These are phyloP conservation scores for Heliocybe sulcata DNA, from an alignment of 1,284 basidiomycete genomes.

Conservation along the genomic window DNA sequence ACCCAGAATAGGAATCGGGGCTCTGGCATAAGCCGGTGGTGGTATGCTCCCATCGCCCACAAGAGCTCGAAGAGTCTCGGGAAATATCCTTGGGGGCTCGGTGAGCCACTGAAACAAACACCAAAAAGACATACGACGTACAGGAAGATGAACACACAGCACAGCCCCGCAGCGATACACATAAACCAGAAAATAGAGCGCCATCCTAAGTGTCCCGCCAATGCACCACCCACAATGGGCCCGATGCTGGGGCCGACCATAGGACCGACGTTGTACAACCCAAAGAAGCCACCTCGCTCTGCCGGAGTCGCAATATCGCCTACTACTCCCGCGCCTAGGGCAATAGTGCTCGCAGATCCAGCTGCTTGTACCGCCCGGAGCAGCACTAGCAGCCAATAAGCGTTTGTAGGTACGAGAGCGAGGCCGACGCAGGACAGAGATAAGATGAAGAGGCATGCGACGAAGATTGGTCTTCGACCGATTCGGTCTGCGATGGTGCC, in stretches of 20 bases:
- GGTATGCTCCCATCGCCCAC: slow-evolving; percentile 54
- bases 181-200: slow-evolving; percentile 80
- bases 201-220: slow-evolving; percentile 59
- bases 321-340: slow-evolving; percentile 31
- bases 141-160: slow-evolving; percentile 48
- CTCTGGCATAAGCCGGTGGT: slow-evolving; percentile 38
- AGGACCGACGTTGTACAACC: slow-evolving; percentile 27
- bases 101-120: too few relatives aligned
- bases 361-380: slow-evolving; percentile 39
- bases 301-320: slow-evolving; percentile 30
- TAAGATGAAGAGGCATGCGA: slow-evolving; percentile 33
- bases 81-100: slow-evolving; percentile 28
- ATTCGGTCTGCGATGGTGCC: slow-evolving; percentile 36
- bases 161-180: slow-evolving; percentile 48
- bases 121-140: slow-evolving; percentile 23
- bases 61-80: slow-evolving; percentile 42
- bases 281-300: slow-evolving; percentile 32
- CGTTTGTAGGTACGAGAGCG: slow-evolving; percentile 35
- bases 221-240: slow-evolving; percentile 21
- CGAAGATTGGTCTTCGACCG: slow-evolving; percentile 38
- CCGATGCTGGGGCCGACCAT: slow-evolving; percentile 20
- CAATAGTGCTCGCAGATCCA: slow-evolving; percentile 37
- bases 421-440: slow-evolving; percentile 36
- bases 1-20: slow-evolving; percentile 50
- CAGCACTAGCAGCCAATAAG: slow-evolving; percentile 40